A percentile compares a stretch with the other conserved stretches of the same genome.
These are phyloP conservation scores for Carallia pectinifolia DNA, from an alignment of 345 rosid genomes.

Conservation along the genomic window DNA sequence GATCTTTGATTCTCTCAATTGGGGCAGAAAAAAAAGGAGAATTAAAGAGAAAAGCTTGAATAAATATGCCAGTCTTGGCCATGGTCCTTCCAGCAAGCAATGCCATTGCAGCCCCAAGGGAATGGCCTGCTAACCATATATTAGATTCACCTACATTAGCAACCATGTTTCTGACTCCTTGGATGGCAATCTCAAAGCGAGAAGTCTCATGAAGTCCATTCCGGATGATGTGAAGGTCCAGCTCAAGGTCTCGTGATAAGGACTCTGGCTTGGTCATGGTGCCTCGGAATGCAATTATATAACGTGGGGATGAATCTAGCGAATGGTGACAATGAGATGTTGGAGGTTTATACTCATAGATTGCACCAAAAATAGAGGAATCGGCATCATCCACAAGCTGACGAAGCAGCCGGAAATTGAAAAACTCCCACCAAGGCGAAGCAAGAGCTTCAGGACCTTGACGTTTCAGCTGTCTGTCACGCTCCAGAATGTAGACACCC, in stretches of 20 bases:
- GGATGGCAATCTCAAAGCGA: conserved; percentile 74
- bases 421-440: conserved; percentile 85
- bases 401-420: conserved; percentile 53
- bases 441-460: conserved; percentile 59
- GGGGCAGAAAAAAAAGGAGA: conserved; percentile 83
- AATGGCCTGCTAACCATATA: conserved; percentile 92
- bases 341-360: conserved; percentile 62
- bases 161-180: conserved; percentile 67
- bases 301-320: conserved; percentile 46
- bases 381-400: conserved; percentile 69
- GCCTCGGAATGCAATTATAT: conserved; percentile 78
- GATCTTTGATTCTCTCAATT: conserved; percentile 61
- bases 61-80: conserved; percentile 54
- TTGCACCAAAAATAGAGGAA: conserved; percentile 74
- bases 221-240: conserved; percentile 58
- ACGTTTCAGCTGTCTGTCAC: conserved; percentile 83
- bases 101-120: conserved; percentile 86
- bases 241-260: conserved; percentile 57
- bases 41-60: conserved; percentile 72
- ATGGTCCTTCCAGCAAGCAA: conserved; percentile 72
- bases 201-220: conserved; percentile 69
- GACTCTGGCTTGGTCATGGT: conserved; percentile 70
- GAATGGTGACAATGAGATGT: conserved; percentile 27
- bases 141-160: conserved; percentile 60
- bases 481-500: conserved; percentile 73